Percentiles rank a stretch among this genome's conserved stretches.
phyloP scores from a whole-genome alignment of 768 basidiomycete species.

The Phylloporus sp. region DNA sequence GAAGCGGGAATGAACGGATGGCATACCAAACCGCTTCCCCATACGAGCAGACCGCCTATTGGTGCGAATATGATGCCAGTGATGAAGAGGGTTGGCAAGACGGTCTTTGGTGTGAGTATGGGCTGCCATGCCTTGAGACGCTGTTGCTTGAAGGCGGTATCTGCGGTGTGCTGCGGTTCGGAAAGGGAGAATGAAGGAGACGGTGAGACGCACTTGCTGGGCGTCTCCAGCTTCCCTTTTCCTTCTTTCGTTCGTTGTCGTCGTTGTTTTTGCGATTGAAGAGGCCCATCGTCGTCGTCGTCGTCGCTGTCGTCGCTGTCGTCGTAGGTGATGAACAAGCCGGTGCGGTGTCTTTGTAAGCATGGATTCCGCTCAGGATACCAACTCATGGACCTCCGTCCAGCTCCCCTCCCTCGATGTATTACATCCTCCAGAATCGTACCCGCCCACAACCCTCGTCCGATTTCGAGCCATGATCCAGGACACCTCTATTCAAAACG shows the following conservation, averaged over 20 bases:
- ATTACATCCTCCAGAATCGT: slow-evolving; percentile 43
- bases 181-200: slow-evolving; percentile 3
- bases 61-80: slow-evolving; percentile 94
- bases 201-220: slow-evolving; percentile 65
- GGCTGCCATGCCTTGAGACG: slow-evolving; percentile 99
- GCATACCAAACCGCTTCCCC: slow-evolving; percentile 70
- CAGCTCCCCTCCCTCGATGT: slow-evolving; percentile 59
- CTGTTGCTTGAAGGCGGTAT: slow-evolving; percentile 99
- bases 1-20: slow-evolving; percentile 22
- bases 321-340: neutral
- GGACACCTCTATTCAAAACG: slow-evolving; percentile 68
- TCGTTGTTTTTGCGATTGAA: slow-evolving; percentile 55
- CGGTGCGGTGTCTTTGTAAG: slow-evolving; percentile 14
- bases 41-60: slow-evolving; percentile 90
- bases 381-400: slow-evolving; percentile 35
- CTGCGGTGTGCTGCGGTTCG: slow-evolving; percentile 38
- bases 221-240: slow-evolving; percentile 76
- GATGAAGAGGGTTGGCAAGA: slow-evolving; percentile 93
- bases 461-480: slow-evolving; percentile 77
- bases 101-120: slow-evolving; percentile 95
- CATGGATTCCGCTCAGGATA: slow-evolving; percentile 47
- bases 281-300: slow-evolving; percentile 42
- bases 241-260: slow-evolving; percentile 58
- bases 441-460: slow-evolving; percentile 54
- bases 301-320: slow-evolving; percentile 12